Evolutionary conservation across 2,329 filamentous ascomycete genomes (phyloP), one percentile per base, ranked within the genome.

Genomic region (Nemania sp.): DNA sequence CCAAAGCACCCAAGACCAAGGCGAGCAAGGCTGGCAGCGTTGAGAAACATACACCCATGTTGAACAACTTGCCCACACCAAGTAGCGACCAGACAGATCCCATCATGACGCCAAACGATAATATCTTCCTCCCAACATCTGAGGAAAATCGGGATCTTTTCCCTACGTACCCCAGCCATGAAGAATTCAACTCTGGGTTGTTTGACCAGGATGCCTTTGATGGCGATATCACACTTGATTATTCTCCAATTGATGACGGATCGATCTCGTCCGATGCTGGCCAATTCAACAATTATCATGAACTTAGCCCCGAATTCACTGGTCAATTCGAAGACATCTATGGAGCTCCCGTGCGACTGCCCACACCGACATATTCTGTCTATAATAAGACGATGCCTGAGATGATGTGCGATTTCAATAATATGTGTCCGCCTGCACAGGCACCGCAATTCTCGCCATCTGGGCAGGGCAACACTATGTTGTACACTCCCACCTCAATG

Each of bases 1-100:
- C 91, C 55, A 97, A 97, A 81, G 92, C 88, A 72, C 96, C 95
- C 69, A 90, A 88, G 75, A 34, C 50, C 8, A 84, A 80, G 70
- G 63, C 68, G 52, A 72, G 69, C 62, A 74, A 77, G 50, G 76
- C 76, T 22, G 73, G 70, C 54, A 79, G 76, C 65, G 73, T 78
- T 57, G 61, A 76, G 59, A 73, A 81, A 56, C 71, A 80, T 62
- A 79, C 84, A 59, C 85, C 86, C 30, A 77, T 80, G 60, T 80
- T 86, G 9, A 81, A 80, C 51, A 81, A 80, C 64, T 74, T 88
- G 49, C 81, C 81, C 1, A 85, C 85, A 24, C 87, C 88, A 9
- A 82, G 80, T 30, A 81, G 79, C 62, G 77, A 84, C 49, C 70
- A 79, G 66, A 80, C 77, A 51, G 77, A 80, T 44, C 72, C 75